Evolutionary conservation across 2,329 filamentous ascomycete species (phyloP), one percentile per base, ranked within the genome.

Genomic region (Diaporthe vaccinii): DNA sequence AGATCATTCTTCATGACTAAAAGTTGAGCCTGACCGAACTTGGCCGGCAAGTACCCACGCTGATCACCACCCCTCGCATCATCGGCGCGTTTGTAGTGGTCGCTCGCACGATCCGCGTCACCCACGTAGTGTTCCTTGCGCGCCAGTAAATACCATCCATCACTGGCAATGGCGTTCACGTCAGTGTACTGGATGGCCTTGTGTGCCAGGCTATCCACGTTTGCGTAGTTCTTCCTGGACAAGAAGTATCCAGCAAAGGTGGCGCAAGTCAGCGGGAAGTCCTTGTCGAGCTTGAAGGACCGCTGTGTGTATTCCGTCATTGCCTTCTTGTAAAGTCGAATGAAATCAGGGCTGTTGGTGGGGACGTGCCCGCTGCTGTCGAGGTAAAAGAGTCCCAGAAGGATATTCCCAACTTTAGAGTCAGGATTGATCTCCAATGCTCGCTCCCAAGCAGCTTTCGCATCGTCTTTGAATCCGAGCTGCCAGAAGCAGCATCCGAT

Each of bases 401-500:
- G 89, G 68, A 98, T 95, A 80, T 97, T 95, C 69, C 96, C 96
- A 76, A 95, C 91, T 85, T 98, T 98, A 31, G 95, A 98, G 34
- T 95, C 90, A 0, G 94, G 92, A 80, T 89, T 91, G 81, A 98
- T 89, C 82, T 97, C 94, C 39, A 98, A 85, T 17, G 93, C 92
- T 77, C 97, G 90, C 82, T 98, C 94, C 97, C 97, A 99, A 17
- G 97, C 96, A 65, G 89, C 87, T 82, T 94, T 96, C 10, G 97
- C 97, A 80, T 98, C 95, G 46, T 98, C 95, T 83, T 97, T 98
- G 87, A 95, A 95, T 15, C 96, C 96, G 39, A 99, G 89, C 83
- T 98, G 95, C 97, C 97, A 99, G 83, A 98, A 93, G 86, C 97
- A 99, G 84, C 95, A 97, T 61, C 97, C 97, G 81, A 99, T 96